Evolutionary conservation across 2,329 filamentous ascomycete species (phyloP), one percentile per base, ranked within the genome.

Genomic region (Alternaria longipes): DNA sequence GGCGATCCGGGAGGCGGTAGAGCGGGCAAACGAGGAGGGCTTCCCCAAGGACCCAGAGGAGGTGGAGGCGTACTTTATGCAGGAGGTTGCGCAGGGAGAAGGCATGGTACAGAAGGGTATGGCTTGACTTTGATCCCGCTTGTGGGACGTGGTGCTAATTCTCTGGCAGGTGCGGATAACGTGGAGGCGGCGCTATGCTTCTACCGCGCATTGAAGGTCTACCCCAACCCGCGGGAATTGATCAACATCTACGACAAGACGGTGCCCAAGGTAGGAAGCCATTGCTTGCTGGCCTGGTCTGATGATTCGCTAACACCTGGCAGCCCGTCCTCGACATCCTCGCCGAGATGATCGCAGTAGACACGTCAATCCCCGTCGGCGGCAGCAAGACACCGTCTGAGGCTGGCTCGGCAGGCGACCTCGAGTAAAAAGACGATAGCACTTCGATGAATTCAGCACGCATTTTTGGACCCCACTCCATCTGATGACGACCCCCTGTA

Each of bases 241-340:
- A 97, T 99, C 79, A 88, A 87, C 74, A 97, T 99, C 81, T 99
- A 99, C 82, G 95, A 99, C 81, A 97, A 97, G 88, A 98, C 95
- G 32, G 94, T 98, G 46, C 91, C 94, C 72, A 97, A 97, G 91
- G 94, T 93, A 81, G 62, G 78, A 58, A 62, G 78, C 56, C 22
- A 46, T 26, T 12, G 34, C 38, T 45, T 41, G 14, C 38, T 42
- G 34, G 12, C n/a, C 22, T 18, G 34, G 1, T 8, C n/a, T 12
- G 22, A 14, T 28, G 8, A 26, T 20, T 24, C 36, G 60, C 70
- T 76, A 62, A 75, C 56, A 11, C 6, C 20, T 30, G 47, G 8
- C 47, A 95, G 91, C 89, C 94, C 65, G 92, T 98, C 73, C 89
- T 99, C 72, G 94, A 99, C 80, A 90, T 98, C 73, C 89, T 99